phyloP scores from a whole-genome alignment of 2,329 filamentous ascomycete species.

The Fusarium dimerum region DNA sequence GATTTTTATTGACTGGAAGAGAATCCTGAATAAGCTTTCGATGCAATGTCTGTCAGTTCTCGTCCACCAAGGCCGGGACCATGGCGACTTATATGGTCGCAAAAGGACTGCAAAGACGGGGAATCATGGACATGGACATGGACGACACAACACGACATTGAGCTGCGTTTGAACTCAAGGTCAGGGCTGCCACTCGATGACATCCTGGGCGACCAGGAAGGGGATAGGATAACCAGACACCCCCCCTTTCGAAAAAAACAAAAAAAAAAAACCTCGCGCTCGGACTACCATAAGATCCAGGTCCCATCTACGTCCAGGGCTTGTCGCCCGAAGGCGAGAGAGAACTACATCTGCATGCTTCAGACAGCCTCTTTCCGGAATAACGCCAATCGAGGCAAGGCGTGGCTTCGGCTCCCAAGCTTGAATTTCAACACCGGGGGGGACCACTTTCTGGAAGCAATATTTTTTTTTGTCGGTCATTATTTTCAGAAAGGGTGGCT shows the following conservation, averaged over 20 bases:
- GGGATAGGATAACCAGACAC: conserved; percentile 22
- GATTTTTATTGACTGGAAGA: too few relatives aligned
- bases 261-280: too few relatives aligned
- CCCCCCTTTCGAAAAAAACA: too few relatives aligned
- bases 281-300: too few relatives aligned
- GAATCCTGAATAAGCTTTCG: too few relatives aligned
- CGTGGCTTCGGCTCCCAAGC: conserved; percentile 26
- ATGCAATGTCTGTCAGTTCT: too few relatives aligned
- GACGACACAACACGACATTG: conserved; percentile 21
- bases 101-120: conserved; percentile 2
- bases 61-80: conserved; percentile 13
- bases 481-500: too few relatives aligned
- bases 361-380: conserved; percentile 27
- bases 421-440: too few relatives aligned
- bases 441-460: too few relatives aligned
- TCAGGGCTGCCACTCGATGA: conserved; percentile 24
- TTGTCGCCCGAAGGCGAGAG: conserved; percentile 1
- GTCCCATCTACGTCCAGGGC: too few relatives aligned
- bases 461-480: too few relatives aligned
- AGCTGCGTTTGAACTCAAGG: conserved; percentile 24
- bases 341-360: conserved; percentile 22
- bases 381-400: conserved; percentile 24
- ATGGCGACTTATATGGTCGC: conserved; percentile 27
- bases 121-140: conserved; percentile 20
- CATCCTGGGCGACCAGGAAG: conserved; percentile 13